phyloP scores from a whole-genome alignment of 108 stramenopile genomes.

The Asterionellopsis glacialis region DNA sequence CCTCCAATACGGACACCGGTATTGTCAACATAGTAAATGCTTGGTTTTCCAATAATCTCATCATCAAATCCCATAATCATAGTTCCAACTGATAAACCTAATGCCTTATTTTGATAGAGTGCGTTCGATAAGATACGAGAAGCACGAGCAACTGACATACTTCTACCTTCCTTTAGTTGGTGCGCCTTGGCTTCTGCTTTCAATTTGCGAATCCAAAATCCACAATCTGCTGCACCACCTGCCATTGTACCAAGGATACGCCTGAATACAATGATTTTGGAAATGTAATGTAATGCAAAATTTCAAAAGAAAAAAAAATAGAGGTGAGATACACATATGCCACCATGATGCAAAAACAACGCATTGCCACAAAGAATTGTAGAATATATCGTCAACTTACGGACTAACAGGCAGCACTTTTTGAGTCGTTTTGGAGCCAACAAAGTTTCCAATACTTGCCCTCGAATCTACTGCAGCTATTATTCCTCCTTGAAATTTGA shows the following conservation, averaged over 20 bases:
- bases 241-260: slow-evolving; percentile 88
- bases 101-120: slow-evolving; percentile 50
- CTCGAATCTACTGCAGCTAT: slow-evolving; percentile 83
- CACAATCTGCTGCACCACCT: slow-evolving; percentile 87
- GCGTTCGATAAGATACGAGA: slow-evolving; percentile 60
- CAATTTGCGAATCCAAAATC: slow-evolving; percentile 75
- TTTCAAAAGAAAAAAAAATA: not conserved
- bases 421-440: slow-evolving; percentile 79
- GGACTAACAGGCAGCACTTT: slow-evolving; percentile 82
- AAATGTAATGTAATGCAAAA: not conserved
- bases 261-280: slow-evolving; percentile 5
- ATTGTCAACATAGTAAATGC: slow-evolving; percentile 85
- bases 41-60: slow-evolving; percentile 17
- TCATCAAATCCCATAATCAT: slow-evolving; percentile 86
- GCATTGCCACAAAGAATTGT: no score
- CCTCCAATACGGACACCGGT: slow-evolving; percentile 74
- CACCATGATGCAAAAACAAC: not conserved
- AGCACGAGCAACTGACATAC: slow-evolving; percentile 74
- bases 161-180: slow-evolving; percentile 50
- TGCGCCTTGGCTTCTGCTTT: slow-evolving; percentile 59
- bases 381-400: not conserved
- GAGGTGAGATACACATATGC: not conserved
- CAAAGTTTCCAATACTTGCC: slow-evolving; percentile 87
- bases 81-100: slow-evolving; percentile 73
- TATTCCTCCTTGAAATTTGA: slow-evolving; percentile 78